Conservation (phyloP, 2,329 filamentous ascomycete species). For the Fusarium albidum region DNA sequence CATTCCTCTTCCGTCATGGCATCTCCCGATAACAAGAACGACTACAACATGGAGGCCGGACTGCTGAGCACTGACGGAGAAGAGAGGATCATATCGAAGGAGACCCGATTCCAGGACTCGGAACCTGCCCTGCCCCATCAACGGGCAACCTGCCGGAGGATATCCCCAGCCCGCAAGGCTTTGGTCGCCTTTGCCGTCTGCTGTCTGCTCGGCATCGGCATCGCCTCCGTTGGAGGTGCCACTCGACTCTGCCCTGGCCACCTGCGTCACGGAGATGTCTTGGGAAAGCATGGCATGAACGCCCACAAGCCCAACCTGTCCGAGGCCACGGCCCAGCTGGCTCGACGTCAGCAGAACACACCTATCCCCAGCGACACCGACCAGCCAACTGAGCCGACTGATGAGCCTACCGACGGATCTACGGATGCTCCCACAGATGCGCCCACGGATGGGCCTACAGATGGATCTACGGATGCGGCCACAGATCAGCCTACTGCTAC, state of each 20-base stretch:
- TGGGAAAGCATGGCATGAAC: conserved; percentile 34
- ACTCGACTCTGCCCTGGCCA: conserved; percentile 38
- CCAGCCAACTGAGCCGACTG: conserved; percentile 11
- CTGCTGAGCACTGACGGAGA: conserved; percentile 40
- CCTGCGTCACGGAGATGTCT: conserved; percentile 32
- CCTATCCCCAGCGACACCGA: conserved; percentile 26
- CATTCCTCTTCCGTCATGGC: conserved; percentile 27
- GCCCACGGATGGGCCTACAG: conserved; percentile 19
- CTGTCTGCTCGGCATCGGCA: conserved; percentile 35
- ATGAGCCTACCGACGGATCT: conserved; percentile 11
- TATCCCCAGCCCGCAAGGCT: conserved; percentile 36
- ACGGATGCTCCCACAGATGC: conserved; percentile 23
- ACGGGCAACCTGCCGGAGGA: conserved; percentile 24
- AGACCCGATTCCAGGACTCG: conserved; percentile 38
- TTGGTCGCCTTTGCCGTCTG: conserved; percentile 37
- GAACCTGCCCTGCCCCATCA: conserved; percentile 29
- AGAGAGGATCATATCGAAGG: conserved; percentile 42
- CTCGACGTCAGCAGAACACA: conserved; percentile 64
- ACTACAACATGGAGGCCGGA: conserved; percentile 43
- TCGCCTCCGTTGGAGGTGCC: conserved; percentile 37
- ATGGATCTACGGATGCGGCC: conserved; percentile 12
- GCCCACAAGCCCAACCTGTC: conserved; percentile 37
- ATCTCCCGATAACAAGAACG: conserved; percentile 35
- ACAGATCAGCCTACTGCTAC: conserved; percentile 13
- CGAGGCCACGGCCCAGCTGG: conserved; percentile 66